phyloP scores from a whole-genome alignment of 495 filamentous ascomycete species.

The Daldinia vernicosa region DNA sequence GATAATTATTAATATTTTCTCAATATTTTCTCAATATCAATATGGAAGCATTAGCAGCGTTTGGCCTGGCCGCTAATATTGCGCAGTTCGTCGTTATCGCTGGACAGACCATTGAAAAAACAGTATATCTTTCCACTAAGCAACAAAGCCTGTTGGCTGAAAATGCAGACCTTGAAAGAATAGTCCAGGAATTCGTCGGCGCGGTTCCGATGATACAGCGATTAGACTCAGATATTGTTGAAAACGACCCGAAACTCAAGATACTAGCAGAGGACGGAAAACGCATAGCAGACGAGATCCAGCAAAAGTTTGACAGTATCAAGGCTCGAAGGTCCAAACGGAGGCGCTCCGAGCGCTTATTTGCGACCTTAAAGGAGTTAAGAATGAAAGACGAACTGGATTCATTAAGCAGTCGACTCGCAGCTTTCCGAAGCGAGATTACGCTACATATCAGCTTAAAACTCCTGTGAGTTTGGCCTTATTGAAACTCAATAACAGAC shows the following conservation, averaged over 20 bases:
- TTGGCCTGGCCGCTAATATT: constrained; percentile 3
- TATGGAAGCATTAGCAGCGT: constrained; percentile 4
- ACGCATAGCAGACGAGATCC: constrained; percentile 4
- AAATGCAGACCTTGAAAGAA: neutral
- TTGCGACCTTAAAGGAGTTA: neutral
- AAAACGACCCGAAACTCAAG: neutral
- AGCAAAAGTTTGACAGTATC: neutral
- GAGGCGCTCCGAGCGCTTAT: neutral
- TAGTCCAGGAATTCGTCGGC: neutral
- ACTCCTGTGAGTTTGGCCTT: neutral
- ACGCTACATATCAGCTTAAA: neutral
- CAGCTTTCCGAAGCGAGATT: constrained; percentile 6
- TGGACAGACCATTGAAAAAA: constrained; percentile 6
- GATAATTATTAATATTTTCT: neutral
- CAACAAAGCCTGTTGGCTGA: neutral
- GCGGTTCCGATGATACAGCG: neutral
- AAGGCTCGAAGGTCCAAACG: constrained; percentile 1
- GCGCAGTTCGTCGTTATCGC: constrained; percentile 4
- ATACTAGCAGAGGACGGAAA: neutral
- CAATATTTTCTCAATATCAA: neutral
- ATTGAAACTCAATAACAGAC: neutral
- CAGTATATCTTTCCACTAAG: neutral
- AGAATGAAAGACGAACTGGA: neutral
- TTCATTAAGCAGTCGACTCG: neutral
- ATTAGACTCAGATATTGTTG: neutral